Conservation (phyloP, 495 filamentous ascomycete species). For the Aspergillus avenaceus region DNA sequence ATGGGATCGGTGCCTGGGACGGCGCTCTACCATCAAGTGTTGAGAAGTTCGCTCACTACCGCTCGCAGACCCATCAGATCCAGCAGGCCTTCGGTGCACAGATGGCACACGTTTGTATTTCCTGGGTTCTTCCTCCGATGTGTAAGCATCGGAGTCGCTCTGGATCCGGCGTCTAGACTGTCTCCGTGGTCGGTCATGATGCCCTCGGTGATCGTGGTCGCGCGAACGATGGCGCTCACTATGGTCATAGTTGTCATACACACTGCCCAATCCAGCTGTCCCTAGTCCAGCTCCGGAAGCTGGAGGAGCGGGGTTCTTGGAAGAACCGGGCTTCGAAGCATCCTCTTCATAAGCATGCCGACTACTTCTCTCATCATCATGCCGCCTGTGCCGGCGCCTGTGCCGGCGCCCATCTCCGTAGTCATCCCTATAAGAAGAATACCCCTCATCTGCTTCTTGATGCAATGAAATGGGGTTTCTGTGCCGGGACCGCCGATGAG, state of each 20-base stretch:
- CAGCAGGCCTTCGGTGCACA: constrained; percentile 13
- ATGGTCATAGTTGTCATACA: constrained; percentile 35
- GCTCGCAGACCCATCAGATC: constrained; percentile 18
- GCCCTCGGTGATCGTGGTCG: constrained; percentile 4
- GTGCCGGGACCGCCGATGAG: constrained; percentile 29
- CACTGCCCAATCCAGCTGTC: constrained; percentile 36
- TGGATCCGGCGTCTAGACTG: constrained; percentile 26
- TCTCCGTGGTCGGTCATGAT: constrained; percentile 25
- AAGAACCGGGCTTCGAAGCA: constrained; percentile 15
- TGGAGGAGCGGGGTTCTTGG: constrained; percentile 17
- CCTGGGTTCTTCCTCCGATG: constrained; percentile 36
- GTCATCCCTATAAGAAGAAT: constrained; percentile 27
- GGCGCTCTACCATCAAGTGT: constrained; percentile 5
- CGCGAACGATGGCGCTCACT: constrained; percentile 13
- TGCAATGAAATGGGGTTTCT: constrained; percentile 32
- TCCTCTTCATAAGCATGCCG: constrained; percentile 29
- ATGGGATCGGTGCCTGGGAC: constrained; percentile 18
- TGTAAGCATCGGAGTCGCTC: constrained; percentile 29
- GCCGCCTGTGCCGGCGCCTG: constrained; percentile 24
- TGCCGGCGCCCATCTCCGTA: constrained; percentile 20
- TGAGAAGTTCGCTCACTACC: constrained; percentile 7
- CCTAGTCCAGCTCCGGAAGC: constrained; percentile 30
- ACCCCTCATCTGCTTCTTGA: constrained; percentile 39
- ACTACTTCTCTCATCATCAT: constrained; percentile 17
- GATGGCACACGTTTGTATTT: constrained; percentile 32